Evolutionary conservation across 2,329 filamentous ascomycete genomes (phyloP).

Genomic region (Verticillium isaacii): DNA sequence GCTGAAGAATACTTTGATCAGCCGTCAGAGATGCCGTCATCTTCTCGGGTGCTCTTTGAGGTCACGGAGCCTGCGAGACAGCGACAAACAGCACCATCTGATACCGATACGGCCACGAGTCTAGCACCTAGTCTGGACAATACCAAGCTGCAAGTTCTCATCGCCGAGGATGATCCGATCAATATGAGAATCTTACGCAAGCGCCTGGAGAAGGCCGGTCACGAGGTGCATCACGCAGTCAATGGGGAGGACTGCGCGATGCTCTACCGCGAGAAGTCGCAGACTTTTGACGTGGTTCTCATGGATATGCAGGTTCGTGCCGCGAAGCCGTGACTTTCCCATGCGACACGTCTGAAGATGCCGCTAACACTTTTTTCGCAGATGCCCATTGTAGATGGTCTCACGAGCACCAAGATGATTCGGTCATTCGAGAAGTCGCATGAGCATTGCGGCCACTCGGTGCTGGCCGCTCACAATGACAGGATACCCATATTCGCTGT

Average conservation of each 20-base stretch:
- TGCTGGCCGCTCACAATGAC: constrained; percentile 53
- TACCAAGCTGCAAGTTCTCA: constrained; percentile 58
- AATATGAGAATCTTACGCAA: constrained; percentile 81
- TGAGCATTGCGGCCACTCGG: constrained; percentile 47
- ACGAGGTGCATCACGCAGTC: constrained; percentile 65
- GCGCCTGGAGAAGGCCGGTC: constrained; percentile 70
- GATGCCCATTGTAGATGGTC: constrained; percentile 91
- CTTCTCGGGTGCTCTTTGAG: constrained; percentile 35
- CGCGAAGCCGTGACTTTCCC: background rate
- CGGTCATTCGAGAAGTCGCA: constrained; percentile 61
- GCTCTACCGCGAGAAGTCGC: constrained; percentile 59
- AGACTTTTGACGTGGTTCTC: constrained; percentile 69
- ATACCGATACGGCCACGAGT: constrained; percentile 6
- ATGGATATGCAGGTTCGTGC: constrained; percentile 85
- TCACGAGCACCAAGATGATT: constrained; percentile 79
- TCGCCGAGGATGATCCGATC: constrained; percentile 85
- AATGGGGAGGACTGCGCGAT: constrained; percentile 83
- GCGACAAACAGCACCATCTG: constrained; percentile 3
- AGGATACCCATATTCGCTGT: constrained; percentile 81
- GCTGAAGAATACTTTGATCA: constrained; percentile 39
- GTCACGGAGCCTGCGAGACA: constrained; percentile 14
- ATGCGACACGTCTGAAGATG: background rate
- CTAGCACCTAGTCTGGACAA: constrained; percentile 1
- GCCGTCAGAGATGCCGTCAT: constrained; percentile 23
- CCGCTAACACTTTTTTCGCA: constrained; percentile 24